Evolutionary conservation across 78 protist species (phyloP), one percentile per base, ranked within the genome.

Genomic region (Dictyostelium citrinum): DNA sequence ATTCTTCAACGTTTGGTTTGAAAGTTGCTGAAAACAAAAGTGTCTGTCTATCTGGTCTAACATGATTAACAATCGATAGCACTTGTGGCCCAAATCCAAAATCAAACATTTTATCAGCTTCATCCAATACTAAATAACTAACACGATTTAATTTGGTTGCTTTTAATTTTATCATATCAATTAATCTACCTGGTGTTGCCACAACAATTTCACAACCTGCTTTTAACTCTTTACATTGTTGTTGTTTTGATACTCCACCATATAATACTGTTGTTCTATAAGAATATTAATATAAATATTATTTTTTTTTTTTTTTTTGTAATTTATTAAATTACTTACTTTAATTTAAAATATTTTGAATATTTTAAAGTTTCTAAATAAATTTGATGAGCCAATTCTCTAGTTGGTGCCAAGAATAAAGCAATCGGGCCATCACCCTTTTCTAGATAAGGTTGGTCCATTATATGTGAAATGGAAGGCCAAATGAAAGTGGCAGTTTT

Each of bases 21-120:
- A 98, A 96, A 17, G 99, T 98, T 0, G 99, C 99, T 12, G 97
- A 95, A 76, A 97, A 98, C 60, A 98, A 76, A 2, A 97, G 79
- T 60, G 98, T 95, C 35, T 96, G 98, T 11, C 98, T 31, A 58
- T 98, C 97, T 0, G 98, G 98, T 33, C 98, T 64, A 27, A 95
- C 79, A 39, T 88, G 82, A 16, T 77, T 74, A 11, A 96, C 81
- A 4, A 96, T 90, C 0, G 96, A 90, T 41, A 77, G 46, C 5
- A 97, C 90, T 29, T 98, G 99, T 12, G 93, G 96, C 39, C 93
- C 98, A 88, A 97, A 97, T 45, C 98, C 98, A 82, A 97, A 41
- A 74, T 98, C 99, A 41, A 98, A 96, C 99, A 98, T 97, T 60
- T 92, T 71, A 84, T 98, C 99, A 11, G 98, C 98, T 82, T 98